phyloP scores from a whole-genome alignment of 331 rosid genomes.

The Malus hybrid region DNA sequence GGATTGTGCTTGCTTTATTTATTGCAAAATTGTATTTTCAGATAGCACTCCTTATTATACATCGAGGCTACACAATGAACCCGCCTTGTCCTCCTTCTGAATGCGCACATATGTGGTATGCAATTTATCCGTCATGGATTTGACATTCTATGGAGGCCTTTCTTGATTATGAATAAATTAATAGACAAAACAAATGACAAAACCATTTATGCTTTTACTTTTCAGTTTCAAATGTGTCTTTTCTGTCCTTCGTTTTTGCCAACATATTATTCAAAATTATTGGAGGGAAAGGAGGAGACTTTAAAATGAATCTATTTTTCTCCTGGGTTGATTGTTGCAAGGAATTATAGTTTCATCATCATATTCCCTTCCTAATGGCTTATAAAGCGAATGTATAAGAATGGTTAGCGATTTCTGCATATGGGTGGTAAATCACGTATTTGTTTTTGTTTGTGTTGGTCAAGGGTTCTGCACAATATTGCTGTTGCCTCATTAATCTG shows the following conservation, averaged over 20 bases:
- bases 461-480: slow-evolving; percentile 7
- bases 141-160: neutral
- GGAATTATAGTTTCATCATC: neutral
- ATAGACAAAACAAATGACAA: neutral
- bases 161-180: neutral
- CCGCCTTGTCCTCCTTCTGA: slow-evolving; percentile 96
- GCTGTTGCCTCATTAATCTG: slow-evolving; percentile 19
- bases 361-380: neutral
- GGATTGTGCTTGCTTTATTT: slow-evolving; percentile 23
- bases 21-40: slow-evolving; percentile 49
- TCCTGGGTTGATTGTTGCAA: neutral
- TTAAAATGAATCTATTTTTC: neutral
- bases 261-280: neutral
- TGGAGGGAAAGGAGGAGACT: neutral
- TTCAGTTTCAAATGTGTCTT: neutral
- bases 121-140: slow-evolving; percentile 3
- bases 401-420: neutral
- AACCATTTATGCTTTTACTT: neutral
- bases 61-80: slow-evolving; percentile 83
- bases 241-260: neutral
- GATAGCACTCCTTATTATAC: slow-evolving; percentile 80
- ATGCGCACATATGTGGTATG: slow-evolving; percentile 95
- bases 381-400: neutral
- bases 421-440: neutral
- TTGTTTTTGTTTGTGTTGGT: neutral